Evolutionary conservation across 805 yeast species (phyloP).

Genomic region (Blastobotrys chiropterorum): DNA sequence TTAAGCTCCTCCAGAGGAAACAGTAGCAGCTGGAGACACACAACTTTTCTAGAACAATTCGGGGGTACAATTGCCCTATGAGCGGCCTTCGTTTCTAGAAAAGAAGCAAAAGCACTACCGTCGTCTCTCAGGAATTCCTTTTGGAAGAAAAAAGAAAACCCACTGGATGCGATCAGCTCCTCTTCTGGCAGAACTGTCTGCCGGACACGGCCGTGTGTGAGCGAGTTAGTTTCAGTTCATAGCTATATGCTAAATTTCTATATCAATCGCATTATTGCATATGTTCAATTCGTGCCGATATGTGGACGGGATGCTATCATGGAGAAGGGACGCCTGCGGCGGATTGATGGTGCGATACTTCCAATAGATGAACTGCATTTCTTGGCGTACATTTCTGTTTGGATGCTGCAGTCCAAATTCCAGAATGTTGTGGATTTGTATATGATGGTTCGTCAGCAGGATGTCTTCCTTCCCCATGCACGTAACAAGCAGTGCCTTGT

Average conservation of each 20-base stretch:
- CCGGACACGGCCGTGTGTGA: neutral
- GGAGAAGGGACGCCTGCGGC: neutral
- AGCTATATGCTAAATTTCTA: neutral
- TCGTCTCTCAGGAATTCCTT: too few relatives aligned
- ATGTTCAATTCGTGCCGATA: neutral
- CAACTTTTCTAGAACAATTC: too few relatives aligned
- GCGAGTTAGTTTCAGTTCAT: neutral
- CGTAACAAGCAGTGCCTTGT: neutral
- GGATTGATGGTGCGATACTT: neutral
- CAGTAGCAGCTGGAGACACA: neutral
- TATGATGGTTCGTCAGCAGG: neutral
- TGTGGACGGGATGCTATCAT: neutral
- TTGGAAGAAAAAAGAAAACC: neutral
- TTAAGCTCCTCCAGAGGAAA: neutral
- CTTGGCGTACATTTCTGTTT: neutral
- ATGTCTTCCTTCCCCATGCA: neutral
- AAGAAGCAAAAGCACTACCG: neutral
- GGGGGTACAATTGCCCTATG: neutral
- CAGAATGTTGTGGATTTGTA: neutral
- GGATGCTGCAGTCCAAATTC: neutral
- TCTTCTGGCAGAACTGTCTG: too few relatives aligned
- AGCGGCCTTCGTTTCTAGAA: neutral
- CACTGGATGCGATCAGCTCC: too few relatives aligned
- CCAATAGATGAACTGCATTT: slow-evolving; percentile 3
- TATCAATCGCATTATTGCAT: neutral